Evolutionary conservation across 2,329 filamentous ascomycete species (phyloP), one percentile per base, ranked within the genome.

Genomic region (Sporothrix sp.): DNA sequence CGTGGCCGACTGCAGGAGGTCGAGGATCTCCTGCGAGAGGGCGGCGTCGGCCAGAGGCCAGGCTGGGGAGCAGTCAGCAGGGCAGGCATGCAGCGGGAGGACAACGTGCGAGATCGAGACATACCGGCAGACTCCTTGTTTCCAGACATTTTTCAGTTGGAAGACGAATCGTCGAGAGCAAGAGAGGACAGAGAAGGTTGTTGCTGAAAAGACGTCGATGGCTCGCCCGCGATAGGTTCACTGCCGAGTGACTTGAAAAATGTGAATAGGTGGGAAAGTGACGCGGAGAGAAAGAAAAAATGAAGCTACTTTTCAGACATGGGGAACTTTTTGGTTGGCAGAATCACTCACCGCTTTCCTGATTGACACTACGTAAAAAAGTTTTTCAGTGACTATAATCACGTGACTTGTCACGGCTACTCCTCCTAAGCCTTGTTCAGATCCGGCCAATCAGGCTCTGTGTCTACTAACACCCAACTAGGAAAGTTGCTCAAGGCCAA

Each of bases 1-100:
- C 73, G 70, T 73, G 50, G 73, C 81, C 63, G 85, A 82, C 72
- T 91, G 86, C 56, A 90, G 76, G 51, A 89, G 76, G 60, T 94
- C 85, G 57, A 95, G 79, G 57, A 96, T 81, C 66, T 90, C 82
- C 73, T 89, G 56, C 13, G 56, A 54, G 20, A 60, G 54, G 18
- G 56, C 58, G 10, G 56, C 38, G 48, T 60, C 58, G 45, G 58
- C 58, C 58, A 60, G 54, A 21, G 58, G 58, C 58, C 58, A 60
- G 43, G 58, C 58, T 59, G 38, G 20, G 3, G 5, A 1, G 16
- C 0, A 4, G 28, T 42, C 39, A 35, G 37, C 39, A 30, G 3
- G 21, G 13, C 14, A 33, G 7, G 32, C 3, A 27, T 18, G 39
- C 9, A 27, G 37, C 8, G 37, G 21, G 4, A 27, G 10, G 14